phyloP scores from a whole-genome alignment of 805 yeast species.

The Ogataea trehalophila region DNA sequence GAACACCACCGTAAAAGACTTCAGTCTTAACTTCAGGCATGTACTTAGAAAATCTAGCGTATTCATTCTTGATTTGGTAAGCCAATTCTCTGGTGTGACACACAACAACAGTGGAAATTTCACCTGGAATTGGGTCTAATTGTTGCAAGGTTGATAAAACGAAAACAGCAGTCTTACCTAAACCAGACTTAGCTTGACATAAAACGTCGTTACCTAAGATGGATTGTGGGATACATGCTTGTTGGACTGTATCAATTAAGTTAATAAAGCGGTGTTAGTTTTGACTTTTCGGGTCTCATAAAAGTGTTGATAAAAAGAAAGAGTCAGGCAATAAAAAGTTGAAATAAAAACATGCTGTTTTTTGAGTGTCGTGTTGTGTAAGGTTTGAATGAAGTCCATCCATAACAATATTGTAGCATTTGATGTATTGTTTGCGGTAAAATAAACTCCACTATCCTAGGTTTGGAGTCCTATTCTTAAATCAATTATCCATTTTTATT shows the following conservation, averaged over 20 bases:
- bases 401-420: too few relatives aligned
- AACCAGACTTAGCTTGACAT: conserved; percentile 99
- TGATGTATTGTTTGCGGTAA: too few relatives aligned
- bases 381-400: too few relatives aligned
- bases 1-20: conserved; percentile 95
- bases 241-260: conserved; percentile 62
- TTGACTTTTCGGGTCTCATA: not conserved
- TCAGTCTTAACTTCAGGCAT: conserved; percentile 97
- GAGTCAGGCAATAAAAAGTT: too few relatives aligned
- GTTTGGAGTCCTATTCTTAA: too few relatives aligned
- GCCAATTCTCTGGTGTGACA: conserved; percentile 99
- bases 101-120: conserved; percentile 86
- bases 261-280: conserved; percentile 5
- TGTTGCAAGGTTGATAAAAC: conserved; percentile 95
- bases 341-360: too few relatives aligned
- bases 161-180: conserved; percentile 98
- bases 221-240: conserved; percentile 96
- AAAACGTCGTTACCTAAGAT: conserved; percentile 96
- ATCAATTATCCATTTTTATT: too few relatives aligned
- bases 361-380: too few relatives aligned
- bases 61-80: conserved; percentile 95
- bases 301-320: too few relatives aligned
- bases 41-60: conserved; percentile 94
- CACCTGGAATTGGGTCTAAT: conserved; percentile 96
- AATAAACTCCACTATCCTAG: too few relatives aligned